Base-by-base conservation (phyloP, 1,284 basidiomycete genomes). In the Trichosporon coremiiforme region DNA sequence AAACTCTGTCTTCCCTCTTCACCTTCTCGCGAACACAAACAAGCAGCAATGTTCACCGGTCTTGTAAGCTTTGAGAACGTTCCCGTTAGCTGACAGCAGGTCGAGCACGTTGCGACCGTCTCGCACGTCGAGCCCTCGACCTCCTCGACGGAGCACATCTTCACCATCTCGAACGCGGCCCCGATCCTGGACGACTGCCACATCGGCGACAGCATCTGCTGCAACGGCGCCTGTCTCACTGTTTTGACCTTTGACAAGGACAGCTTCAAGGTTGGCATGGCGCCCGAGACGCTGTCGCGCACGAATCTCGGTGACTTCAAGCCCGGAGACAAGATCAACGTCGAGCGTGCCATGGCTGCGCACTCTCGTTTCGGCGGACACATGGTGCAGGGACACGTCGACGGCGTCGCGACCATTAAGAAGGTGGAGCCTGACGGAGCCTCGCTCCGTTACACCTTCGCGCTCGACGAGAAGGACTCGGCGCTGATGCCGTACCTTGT, bases 371-470 rank as follows among this genome's bases (percentile, higher is more conserved):
- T 99, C 78, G 96, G 96, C 33, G 96, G 96, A 6, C 96, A 99
- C 82, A 95, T 98, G 80, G 97, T 99, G 6, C 96, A 98, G 93
- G 95, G 92, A 22, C 95, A 98, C 82, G 92, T 99, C 72, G 97
- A 99, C 79, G 89, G 88, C 5, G 96, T 94, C 1, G 95, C 92
- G 2, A 90, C 85, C 0, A 87, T 98, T 68, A 79, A 90, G 50
- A 87, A 88, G 12, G 88, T 88, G 64, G 85, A 82, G 4, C 85
- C 87, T 12, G 97, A 98, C 77, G 95, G 94, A 15, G 93, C 96
- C 78, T 97, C 95, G 10, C 81, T 97, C 74, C 90, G 92, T 38
- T 85, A 93, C 77, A 88, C 86, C 67, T 98, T 95, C 85, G 87
- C 89, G 78, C 87, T 98, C 66, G 86, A 89, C 4, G 85, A 89